These are phyloP conservation scores for Phialophora expanda DNA, from an alignment of 2,329 filamentous ascomycete species.

Conservation along the genomic window DNA sequence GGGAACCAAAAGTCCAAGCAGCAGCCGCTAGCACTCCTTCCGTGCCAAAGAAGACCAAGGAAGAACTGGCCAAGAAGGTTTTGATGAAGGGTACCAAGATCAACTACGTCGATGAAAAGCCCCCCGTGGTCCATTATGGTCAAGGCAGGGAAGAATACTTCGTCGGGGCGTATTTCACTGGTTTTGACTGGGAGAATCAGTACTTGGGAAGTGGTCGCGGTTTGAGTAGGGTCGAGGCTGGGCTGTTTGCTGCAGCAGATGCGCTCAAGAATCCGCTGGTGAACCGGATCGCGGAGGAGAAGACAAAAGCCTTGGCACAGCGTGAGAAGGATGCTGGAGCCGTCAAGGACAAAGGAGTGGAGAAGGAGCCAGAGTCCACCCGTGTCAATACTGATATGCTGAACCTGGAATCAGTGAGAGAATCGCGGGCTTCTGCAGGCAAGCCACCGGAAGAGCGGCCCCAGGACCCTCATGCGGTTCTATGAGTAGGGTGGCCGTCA, in stretches of 20 bases:
- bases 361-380: background rate
- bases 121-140: constrained; percentile 43
- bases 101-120: constrained; percentile 60
- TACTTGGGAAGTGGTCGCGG: constrained; percentile 54
- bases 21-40: constrained; percentile 36
- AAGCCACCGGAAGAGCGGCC: too few relatives aligned
- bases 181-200: constrained; percentile 53
- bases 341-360: background rate
- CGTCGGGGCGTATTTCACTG: constrained; percentile 55
- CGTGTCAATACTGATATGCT: background rate
- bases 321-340: constrained; percentile 20
- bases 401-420: background rate
- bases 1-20: constrained; percentile 66
- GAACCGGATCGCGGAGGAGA: constrained; percentile 47
- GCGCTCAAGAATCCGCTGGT: constrained; percentile 51
- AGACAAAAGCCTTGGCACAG: constrained; percentile 40
- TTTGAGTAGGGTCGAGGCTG: constrained; percentile 52
- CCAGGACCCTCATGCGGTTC: background rate
- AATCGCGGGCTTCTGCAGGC: background rate
- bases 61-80: constrained; percentile 58
- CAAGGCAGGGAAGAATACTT: constrained; percentile 50
- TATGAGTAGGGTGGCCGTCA: background rate
- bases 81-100: constrained; percentile 64
- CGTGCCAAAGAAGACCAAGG: constrained; percentile 56
- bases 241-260: constrained; percentile 51